Base-by-base conservation (phyloP, 2,329 filamentous ascomycete genomes). In the Colletotrichum tropicale region DNA sequence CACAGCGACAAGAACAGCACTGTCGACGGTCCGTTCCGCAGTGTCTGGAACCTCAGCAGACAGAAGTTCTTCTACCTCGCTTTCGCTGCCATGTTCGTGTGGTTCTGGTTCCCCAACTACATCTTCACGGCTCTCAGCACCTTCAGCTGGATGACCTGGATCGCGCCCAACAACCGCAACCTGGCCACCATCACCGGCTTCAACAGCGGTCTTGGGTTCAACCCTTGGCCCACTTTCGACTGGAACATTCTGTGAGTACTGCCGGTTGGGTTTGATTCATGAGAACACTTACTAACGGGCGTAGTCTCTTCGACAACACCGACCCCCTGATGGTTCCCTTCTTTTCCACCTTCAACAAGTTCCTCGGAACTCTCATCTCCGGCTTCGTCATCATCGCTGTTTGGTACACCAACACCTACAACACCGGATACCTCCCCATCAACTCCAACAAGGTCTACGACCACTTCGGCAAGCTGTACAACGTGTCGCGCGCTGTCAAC, bases 331-430 rank as follows among this genome's bases (percentile, higher is more conserved):
- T 88, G 85, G 84, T 88, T 9, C 89, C 89, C 5, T 89, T 89
- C 80, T 89, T 91, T 83, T 90, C 89, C 32, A 93, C 92, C 58
- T 86, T 91, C 70, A 94, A 94, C 81, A 90, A 89, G 26, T 86
- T 93, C 76, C 83, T 92, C 60, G 92, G 92, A 34, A 87, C 90
- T 66, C 86, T 92, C 15, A 77, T 90, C 38, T 89, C 88, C 58
- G 88, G 88, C 78, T 88, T 90, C 84, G 84, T 93, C 16, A 85
- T 91, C 16, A 81, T 90, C 4, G 89, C 84, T 30, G 80, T 94
- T 10, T 93, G 91, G 84, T 94, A 90, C 81, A 88, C 85, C 60
- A 91, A 91, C 70, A 82, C 89, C 3, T 93, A 89, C 84, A 89
- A 90, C 81, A 89, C 88, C 13, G 86, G 88, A 67, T 92, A 91